Evolutionary conservation across 2,329 filamentous ascomycete genomes (phyloP).

Genomic region (Laburnicola sp.): DNA sequence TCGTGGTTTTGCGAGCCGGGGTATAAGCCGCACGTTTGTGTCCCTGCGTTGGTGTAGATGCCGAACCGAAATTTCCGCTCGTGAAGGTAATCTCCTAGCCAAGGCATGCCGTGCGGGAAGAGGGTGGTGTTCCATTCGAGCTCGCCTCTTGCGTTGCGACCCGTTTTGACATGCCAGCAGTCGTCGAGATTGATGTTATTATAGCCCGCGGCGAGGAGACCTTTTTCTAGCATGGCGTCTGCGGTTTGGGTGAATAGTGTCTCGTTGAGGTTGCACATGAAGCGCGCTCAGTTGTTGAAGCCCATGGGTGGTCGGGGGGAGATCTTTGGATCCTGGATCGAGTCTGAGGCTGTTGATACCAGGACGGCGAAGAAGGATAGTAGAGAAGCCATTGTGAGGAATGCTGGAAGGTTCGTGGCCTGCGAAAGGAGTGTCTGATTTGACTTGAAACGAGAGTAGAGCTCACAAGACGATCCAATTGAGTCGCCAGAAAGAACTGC

Average conservation of each 20-base stretch:
- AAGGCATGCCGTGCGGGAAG: constrained; percentile 51
- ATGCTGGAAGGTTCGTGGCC: no score
- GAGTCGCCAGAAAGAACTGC: not conserved
- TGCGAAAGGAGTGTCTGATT: not conserved
- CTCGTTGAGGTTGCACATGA: constrained; percentile 54
- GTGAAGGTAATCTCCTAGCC: constrained; percentile 48
- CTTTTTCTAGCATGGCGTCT: constrained; percentile 49
- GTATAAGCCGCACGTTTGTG: constrained; percentile 50
- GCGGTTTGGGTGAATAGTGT: constrained; percentile 54
- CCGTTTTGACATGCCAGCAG: constrained; percentile 47
- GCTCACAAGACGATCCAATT: not conserved
- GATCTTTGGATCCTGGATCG: constrained; percentile 18
- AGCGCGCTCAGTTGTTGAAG: constrained; percentile 57
- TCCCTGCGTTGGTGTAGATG: constrained; percentile 53
- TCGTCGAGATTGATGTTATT: constrained; percentile 52
- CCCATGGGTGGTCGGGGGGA: constrained; percentile 51
- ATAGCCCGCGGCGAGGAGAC: constrained; percentile 47
- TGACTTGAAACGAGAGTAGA: not conserved
- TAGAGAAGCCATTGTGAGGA: constrained; percentile 14
- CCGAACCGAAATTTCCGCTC: constrained; percentile 50
- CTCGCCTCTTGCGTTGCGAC: constrained; percentile 43
- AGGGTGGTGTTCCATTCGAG: constrained; percentile 48
- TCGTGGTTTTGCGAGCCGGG: constrained; percentile 50
- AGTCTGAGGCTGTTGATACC: constrained; percentile 10
- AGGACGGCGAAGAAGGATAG: constrained; percentile 11